Evolutionary conservation across 495 filamentous ascomycete genomes (phyloP), one percentile per base, ranked within the genome.

Genomic region (Cetradonia linearis): DNA sequence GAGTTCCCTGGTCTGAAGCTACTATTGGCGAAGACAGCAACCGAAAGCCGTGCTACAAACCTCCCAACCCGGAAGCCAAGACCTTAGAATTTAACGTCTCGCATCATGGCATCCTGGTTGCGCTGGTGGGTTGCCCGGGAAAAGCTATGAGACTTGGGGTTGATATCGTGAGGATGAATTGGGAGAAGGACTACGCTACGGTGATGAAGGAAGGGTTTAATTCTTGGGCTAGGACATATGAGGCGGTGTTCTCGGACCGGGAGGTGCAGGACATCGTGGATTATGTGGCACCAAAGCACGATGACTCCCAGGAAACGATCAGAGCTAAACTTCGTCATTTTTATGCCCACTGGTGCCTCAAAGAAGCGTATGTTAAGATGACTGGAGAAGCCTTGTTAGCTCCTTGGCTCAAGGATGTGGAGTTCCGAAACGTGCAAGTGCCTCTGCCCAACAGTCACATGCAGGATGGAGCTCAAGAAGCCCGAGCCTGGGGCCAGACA

Each of bases 321-420:
- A 74, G 79, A 47, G 80, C 78, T 46, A 81, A 84, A 34, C 74
- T 94, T 46, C 77, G 91, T 3, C 74, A 83, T 6, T 96, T 96
- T 70, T 95, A 93, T 67, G 83, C 90, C 2, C 87, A 86, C 64
- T 96, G 89, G 88, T 89, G 86, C 58, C 76, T 93, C 57, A 87
- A 93, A 65, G 91, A 96, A 73, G 87, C 91, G 1, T 96, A 91
- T 72, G 83, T 96, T 63, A 96, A 96, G 79, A 82, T 96, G 81
- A 89, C 88, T 10, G 91, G 91, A 33, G 90, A 95, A 65, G 91
- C 88, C 20, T 74, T 96, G 53, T 73, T 95, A 37, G 90, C 90
- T 4, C 75, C 78, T 3, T 95, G 89, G 90, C 69, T 95, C 58
- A 74, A 76, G 56, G 76, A 85, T 23, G 67, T 89, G 42, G 83